A percentile compares a stretch with the other conserved stretches of the same genome.
Conservation (phyloP, 1,284 basidiomycete species). For the Flammula alnicola region DNA sequence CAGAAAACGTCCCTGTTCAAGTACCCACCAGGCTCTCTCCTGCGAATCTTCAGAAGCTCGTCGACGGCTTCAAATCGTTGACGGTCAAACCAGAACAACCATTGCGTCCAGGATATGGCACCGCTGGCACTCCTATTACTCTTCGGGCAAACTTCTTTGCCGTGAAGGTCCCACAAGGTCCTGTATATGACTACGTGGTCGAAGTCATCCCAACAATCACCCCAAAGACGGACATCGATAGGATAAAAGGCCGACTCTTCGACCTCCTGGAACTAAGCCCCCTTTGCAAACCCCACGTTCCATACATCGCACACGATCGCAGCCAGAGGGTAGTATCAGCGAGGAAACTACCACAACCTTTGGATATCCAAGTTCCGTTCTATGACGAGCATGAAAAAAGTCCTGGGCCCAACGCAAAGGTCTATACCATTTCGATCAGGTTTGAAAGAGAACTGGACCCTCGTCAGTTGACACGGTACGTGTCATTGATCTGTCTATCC, state of each 20-base stretch:
- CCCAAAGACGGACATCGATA: constrained; percentile 53
- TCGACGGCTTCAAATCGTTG: constrained; percentile 49
- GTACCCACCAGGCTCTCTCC: constrained; percentile 49
- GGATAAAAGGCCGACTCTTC: constrained; percentile 59
- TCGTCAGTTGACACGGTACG: constrained; percentile 53
- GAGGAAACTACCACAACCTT: constrained; percentile 56
- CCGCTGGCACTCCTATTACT: constrained; percentile 51
- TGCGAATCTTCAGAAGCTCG: constrained; percentile 45
- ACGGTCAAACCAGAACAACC: constrained; percentile 50
- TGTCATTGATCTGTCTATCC: constrained; percentile 8
- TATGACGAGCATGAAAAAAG: constrained; percentile 57
- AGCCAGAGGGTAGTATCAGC: constrained; percentile 63
- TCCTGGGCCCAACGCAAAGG: constrained; percentile 46
- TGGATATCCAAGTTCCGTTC: constrained; percentile 52
- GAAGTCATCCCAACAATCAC: too few species aligned
- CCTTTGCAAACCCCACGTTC: constrained; percentile 43
- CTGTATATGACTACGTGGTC: constrained; percentile 65
- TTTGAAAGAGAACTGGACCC: constrained; percentile 51
- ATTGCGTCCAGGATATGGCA: constrained; percentile 70
- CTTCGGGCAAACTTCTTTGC: constrained; percentile 75
- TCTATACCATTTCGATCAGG: constrained; percentile 57
- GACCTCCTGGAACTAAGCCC: constrained; percentile 57
- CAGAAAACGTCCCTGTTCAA: constrained; percentile 41
- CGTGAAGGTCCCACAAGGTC: constrained; percentile 50
- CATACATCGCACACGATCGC: constrained; percentile 65